A percentile compares a stretch with the other conserved stretches of the same genome.
phyloP scores from a whole-genome alignment of 2,329 filamentous ascomycete species.

The Chrysosporium keratinophilum region DNA sequence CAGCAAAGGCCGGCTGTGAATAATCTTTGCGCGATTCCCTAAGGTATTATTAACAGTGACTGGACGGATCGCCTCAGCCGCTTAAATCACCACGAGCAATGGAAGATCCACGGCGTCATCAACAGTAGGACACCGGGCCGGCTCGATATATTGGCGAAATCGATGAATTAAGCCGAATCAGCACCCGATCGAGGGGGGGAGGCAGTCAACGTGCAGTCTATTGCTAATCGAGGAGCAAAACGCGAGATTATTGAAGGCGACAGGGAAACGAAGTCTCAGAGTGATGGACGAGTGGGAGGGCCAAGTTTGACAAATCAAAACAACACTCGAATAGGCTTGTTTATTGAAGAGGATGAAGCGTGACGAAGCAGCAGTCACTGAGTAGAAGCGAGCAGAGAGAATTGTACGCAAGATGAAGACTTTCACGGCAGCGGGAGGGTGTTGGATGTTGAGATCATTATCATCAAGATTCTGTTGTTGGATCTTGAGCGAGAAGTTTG shows the following conservation, averaged over 20 bases:
- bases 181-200: background rate
- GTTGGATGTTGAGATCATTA: background rate
- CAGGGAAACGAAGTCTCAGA: slow-evolving; percentile 3
- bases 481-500: slow-evolving; percentile 9
- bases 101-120: slow-evolving; percentile 4
- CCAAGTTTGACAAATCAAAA: slow-evolving; percentile 7
- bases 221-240: slow-evolving; percentile 3
- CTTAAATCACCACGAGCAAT: background rate
- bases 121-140: background rate
- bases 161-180: background rate
- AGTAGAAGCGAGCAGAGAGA: background rate
- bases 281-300: slow-evolving; percentile 4
- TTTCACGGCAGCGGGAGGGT: background rate
- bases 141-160: background rate
- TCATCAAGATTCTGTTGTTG: slow-evolving; percentile 11
- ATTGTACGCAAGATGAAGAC: background rate
- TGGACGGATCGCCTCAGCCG: slow-evolving; percentile 8
- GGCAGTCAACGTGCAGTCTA: background rate
- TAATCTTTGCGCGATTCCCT: background rate
- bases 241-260: background rate
- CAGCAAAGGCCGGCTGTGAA: background rate
- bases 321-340: background rate
- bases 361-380: background rate
- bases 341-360: background rate
- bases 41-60: background rate